A percentile compares a stretch with the other conserved stretches of the same genome.
Conservation (phyloP, 805 yeast genomes). For the Suhomyces prunicola region DNA sequence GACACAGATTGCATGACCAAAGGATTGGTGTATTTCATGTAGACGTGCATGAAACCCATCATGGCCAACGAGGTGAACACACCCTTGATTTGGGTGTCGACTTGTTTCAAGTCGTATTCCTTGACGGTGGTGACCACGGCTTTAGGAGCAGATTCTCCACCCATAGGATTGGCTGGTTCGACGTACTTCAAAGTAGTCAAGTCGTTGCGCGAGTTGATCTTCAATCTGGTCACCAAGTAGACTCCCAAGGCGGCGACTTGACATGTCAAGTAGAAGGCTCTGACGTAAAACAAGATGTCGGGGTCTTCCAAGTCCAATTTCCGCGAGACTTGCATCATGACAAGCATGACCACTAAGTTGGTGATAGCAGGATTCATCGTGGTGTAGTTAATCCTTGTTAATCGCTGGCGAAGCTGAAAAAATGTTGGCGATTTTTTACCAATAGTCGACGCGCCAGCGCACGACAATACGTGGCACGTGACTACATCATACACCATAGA, state of each 20-base stretch:
- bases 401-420: not conserved
- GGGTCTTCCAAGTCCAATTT: conserved; percentile 88
- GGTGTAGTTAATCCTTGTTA: not conserved
- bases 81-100: conserved; percentile 74
- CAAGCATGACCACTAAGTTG: conserved; percentile 86
- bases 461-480: not conserved
- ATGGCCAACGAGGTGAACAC: conserved; percentile 86
- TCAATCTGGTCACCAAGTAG: conserved; percentile 60
- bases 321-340: conserved; percentile 93
- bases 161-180: conserved; percentile 76
- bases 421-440: not conserved
- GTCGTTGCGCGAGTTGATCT: conserved; percentile 75
- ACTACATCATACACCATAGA: not conserved
- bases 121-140: conserved; percentile 87
- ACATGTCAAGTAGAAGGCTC: conserved; percentile 67
- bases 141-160: conserved; percentile 69
- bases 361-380: conserved; percentile 84
- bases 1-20: conserved; percentile 90
- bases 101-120: conserved; percentile 90
- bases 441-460: not conserved
- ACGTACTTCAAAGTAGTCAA: conserved; percentile 89
- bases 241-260: conserved; percentile 61
- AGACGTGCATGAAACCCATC: conserved; percentile 98
- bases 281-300: conserved; percentile 63
- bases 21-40: conserved; percentile 97